These are phyloP conservation scores for Alternaria solani DNA, from an alignment of 2,329 filamentous ascomycete species.

Conservation along the genomic window DNA sequence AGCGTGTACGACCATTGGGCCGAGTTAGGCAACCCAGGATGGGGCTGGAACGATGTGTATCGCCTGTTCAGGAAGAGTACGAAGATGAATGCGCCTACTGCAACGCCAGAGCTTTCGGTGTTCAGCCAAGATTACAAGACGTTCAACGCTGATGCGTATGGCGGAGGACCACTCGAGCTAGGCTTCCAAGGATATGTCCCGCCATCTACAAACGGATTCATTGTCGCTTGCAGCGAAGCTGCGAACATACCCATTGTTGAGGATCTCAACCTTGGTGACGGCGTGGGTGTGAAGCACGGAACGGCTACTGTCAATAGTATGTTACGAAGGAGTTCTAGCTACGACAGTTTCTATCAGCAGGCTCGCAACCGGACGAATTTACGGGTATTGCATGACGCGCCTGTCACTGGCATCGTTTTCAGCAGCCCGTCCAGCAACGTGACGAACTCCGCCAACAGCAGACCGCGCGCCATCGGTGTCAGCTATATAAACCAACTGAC, in stretches of 20 bases:
- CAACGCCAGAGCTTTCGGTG: slow-evolving; percentile 26
- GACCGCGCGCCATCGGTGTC: slow-evolving; percentile 35
- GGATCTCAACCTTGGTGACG: slow-evolving; percentile 43
- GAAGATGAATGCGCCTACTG: slow-evolving; percentile 39
- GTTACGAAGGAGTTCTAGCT: slow-evolving; percentile 38
- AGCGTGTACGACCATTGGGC: slow-evolving; percentile 62
- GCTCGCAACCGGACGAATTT: slow-evolving; percentile 41
- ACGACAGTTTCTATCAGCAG: slow-evolving; percentile 42
- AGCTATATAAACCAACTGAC: slow-evolving; percentile 37
- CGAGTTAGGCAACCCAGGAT: slow-evolving; percentile 65
- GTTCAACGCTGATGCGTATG: slow-evolving; percentile 37
- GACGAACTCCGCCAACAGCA: slow-evolving; percentile 7
- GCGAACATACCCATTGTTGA: slow-evolving; percentile 43
- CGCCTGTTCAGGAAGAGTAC: slow-evolving; percentile 38
- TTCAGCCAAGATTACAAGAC: slow-evolving; percentile 42
- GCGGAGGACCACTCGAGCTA: slow-evolving; percentile 39
- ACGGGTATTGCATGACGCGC: slow-evolving; percentile 36
- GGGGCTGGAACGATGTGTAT: slow-evolving; percentile 52
- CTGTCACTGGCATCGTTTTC: slow-evolving; percentile 39
- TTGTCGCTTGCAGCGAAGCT: slow-evolving; percentile 38
- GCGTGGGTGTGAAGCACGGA: slow-evolving; percentile 44
- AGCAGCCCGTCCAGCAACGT: slow-evolving; percentile 1
- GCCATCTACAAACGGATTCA: slow-evolving; percentile 37
- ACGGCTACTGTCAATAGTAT: slow-evolving; percentile 33
- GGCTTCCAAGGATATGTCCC: slow-evolving; percentile 43